Percentiles rank a stretch among this genome's conserved stretches.
Evolutionary conservation across 108 stramenopile species (phyloP).

Genomic region (Skeletonema tropicum): DNA sequence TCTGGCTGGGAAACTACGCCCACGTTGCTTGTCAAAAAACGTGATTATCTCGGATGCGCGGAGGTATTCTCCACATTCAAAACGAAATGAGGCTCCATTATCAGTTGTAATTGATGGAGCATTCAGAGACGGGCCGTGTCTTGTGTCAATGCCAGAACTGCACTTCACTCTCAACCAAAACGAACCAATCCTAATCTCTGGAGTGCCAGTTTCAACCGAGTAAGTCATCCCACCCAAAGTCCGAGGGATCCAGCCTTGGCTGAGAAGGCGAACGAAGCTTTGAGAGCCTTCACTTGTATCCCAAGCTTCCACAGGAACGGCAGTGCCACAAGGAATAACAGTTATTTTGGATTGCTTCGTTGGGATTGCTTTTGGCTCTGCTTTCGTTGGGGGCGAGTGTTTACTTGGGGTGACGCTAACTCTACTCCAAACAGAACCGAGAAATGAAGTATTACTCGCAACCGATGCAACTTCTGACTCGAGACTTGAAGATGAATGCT

Average conservation of each 20-base stretch:
- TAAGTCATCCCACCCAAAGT: conserved; percentile 24
- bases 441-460: conserved; percentile 34
- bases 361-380: conserved; percentile 2
- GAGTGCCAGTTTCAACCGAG: conserved; percentile 44
- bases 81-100: conserved; percentile 69
- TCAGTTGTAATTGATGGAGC: conserved; percentile 76
- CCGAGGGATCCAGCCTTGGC: conserved; percentile 86
- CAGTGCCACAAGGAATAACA: conserved; percentile 73
- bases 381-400: conserved; percentile 5
- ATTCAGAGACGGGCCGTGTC: conserved; percentile 73
- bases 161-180: conserved; percentile 85
- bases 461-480: conserved; percentile 38
- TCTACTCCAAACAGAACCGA: conserved; percentile 50
- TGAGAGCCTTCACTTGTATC: conserved; percentile 17
- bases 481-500: conserved; percentile 15
- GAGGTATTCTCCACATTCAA: conserved; percentile 90
- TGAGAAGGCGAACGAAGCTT: conserved; percentile 68
- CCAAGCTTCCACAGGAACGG: conserved; percentile 71
- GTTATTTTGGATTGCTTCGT: conserved; percentile 9
- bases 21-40: conserved; percentile 43
- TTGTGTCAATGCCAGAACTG: conserved; percentile 67
- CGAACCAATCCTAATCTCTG: conserved; percentile 78
- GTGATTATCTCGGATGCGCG: conserved; percentile 84
- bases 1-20: conserved; percentile 5
- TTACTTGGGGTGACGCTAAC: conserved; percentile 45